Percentiles rank a stretch among this genome's conserved stretches.
These are phyloP conservation scores for Globisporangium mamillatum DNA, from an alignment of 352 stramenopile genomes.

Conservation along the genomic window DNA sequence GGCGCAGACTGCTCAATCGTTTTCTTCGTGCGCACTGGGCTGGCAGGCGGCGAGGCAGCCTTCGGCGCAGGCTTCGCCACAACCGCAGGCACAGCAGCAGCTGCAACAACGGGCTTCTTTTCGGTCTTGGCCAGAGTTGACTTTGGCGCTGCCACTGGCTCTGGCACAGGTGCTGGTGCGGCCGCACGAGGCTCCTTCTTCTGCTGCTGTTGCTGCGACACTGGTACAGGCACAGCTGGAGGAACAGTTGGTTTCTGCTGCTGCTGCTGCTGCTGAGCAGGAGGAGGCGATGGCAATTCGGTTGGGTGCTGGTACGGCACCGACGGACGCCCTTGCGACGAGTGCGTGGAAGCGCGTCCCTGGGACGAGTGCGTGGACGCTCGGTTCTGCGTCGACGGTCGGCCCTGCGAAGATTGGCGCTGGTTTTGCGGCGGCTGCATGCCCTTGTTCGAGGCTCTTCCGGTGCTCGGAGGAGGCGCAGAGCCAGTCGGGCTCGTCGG, in stretches of 20 bases:
- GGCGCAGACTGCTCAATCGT: conserved; percentile 4
- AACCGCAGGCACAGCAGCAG: background rate
- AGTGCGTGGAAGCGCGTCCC: conserved; percentile 9
- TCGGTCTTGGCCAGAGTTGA: background rate
- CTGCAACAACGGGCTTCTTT: conserved; percentile 5
- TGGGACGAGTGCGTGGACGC: conserved; percentile 8
- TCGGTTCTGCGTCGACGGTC: conserved; percentile 3
- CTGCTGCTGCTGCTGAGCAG: conserved; percentile 11
- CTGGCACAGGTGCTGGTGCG: conserved; percentile 12
- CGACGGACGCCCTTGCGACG: conserved; percentile 21
- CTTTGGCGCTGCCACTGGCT: background rate
- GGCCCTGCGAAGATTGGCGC: conserved; percentile 11
- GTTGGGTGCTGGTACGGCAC: conserved; percentile 19
- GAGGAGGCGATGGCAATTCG: conserved; percentile 6
- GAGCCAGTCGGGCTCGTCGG: conserved; percentile 60
- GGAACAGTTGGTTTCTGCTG: background rate
- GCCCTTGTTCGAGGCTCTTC: conserved; percentile 16
- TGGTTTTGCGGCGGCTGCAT: conserved; percentile 29
- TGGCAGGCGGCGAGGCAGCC: background rate
- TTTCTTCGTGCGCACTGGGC: conserved; percentile 7
- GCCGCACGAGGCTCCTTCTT: conserved; percentile 5
- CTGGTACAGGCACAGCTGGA: conserved; percentile 7
- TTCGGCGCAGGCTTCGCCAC: background rate
- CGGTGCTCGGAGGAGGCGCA: conserved; percentile 19
- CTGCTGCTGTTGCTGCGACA: conserved; percentile 3